Percentiles rank a stretch among this genome's conserved stretches.
phyloP scores from a whole-genome alignment of 2,329 filamentous ascomycete species.

The Cucurbitaria berberidis region DNA sequence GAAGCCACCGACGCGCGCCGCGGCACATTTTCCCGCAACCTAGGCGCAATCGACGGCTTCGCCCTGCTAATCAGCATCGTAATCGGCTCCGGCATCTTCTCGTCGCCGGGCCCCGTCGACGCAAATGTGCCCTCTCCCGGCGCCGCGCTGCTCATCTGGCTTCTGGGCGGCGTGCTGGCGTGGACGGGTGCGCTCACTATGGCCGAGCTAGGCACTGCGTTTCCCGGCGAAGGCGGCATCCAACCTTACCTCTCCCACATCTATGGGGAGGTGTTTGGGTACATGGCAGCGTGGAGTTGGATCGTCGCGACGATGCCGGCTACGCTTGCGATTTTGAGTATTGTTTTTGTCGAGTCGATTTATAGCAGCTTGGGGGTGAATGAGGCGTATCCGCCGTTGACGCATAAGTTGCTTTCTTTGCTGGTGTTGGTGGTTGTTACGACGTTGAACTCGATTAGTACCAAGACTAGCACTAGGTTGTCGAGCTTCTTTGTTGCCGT shows the following conservation, averaged over 20 bases:
- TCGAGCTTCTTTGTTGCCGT: slow-evolving; percentile 49
- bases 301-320: slow-evolving; percentile 70
- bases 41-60: slow-evolving; percentile 52
- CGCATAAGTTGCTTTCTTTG: slow-evolving; percentile 49
- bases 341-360: slow-evolving; percentile 61
- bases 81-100: slow-evolving; percentile 70
- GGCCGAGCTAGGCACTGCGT: slow-evolving; percentile 68
- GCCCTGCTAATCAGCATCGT: slow-evolving; percentile 69
- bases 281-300: slow-evolving; percentile 70
- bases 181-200: slow-evolving; percentile 69
- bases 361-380: slow-evolving; percentile 62
- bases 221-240: slow-evolving; percentile 69
- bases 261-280: slow-evolving; percentile 66
- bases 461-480: slow-evolving; percentile 49
- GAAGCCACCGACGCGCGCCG: slow-evolving; percentile 20
- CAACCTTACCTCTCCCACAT: slow-evolving; percentile 68
- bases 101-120: slow-evolving; percentile 67
- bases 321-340: slow-evolving; percentile 67
- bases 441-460: slow-evolving; percentile 53
- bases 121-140: slow-evolving; percentile 69
- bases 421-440: slow-evolving; percentile 50
- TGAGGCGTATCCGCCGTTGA: slow-evolving; percentile 57
- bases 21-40: slow-evolving; percentile 43
- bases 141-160: slow-evolving; percentile 64
- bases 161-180: slow-evolving; percentile 66